Evolutionary conservation across 2,329 filamentous ascomycete species (phyloP).

Genomic region (Neofusicoccum ribis): DNA sequence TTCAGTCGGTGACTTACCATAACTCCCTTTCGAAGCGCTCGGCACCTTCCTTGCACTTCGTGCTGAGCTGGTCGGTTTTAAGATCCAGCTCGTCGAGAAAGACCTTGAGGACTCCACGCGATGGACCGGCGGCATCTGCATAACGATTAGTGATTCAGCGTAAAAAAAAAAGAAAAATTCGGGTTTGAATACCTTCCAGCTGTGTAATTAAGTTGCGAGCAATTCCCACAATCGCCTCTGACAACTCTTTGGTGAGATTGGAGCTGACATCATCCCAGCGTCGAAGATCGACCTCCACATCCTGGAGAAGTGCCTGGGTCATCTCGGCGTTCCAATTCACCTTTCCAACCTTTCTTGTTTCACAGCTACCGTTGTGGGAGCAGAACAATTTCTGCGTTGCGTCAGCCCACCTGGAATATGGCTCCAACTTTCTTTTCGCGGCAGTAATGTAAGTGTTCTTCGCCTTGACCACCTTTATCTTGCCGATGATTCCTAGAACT

Average conservation of each 20-base stretch:
- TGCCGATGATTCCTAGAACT: too few species aligned
- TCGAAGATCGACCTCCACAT: background rate
- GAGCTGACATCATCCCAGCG: background rate
- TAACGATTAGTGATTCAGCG: background rate
- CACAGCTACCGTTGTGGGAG: background rate
- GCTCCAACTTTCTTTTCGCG: too few species aligned
- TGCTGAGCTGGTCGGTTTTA: slow-evolving; percentile 14
- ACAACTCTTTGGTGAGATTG: background rate
- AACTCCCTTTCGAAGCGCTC: slow-evolving; percentile 3
- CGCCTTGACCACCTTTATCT: too few species aligned
- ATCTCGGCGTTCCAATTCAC: slow-evolving; percentile 20
- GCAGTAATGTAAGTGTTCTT: too few species aligned
- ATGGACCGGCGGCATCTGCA: background rate
- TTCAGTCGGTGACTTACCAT: background rate
- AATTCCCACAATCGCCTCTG: background rate
- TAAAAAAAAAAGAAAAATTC: background rate
- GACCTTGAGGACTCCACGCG: background rate
- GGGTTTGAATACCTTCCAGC: background rate
- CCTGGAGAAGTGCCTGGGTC: background rate
- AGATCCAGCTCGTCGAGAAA: slow-evolving; percentile 19
- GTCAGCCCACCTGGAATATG: too few species aligned
- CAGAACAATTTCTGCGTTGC: background rate
- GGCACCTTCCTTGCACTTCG: background rate
- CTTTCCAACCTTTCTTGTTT: background rate
- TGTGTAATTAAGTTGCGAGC: background rate